phyloP scores from a whole-genome alignment of 164 flowering plant species.

The Dillenia turbinata region DNA sequence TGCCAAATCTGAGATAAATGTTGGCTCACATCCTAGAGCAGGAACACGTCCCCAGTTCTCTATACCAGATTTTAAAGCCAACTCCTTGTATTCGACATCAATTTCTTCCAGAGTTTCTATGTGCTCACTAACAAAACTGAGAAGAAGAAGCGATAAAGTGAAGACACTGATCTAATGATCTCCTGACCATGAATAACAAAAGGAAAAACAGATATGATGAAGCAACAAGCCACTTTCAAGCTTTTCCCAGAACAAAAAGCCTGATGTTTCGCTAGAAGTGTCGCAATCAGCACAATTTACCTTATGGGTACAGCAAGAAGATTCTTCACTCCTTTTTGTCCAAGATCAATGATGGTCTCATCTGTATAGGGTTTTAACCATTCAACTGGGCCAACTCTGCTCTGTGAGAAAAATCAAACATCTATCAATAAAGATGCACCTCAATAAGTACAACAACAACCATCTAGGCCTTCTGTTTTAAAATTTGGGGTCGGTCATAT shows the following conservation, averaged over 20 bases:
- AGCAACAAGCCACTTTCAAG: not conserved
- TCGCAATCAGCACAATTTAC: conserved; percentile 22
- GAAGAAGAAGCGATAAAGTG: conserved; percentile 6
- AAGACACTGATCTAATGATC: conserved; percentile 3
- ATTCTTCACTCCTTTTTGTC: conserved; percentile 76
- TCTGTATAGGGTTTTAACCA: conserved; percentile 99
- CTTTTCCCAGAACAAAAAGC: not conserved
- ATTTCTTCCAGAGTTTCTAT: conserved; percentile 98
- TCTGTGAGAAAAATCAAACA: conserved; percentile 42
- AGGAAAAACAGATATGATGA: not conserved
- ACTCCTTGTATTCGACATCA: conserved; percentile 94
- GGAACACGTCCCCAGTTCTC: conserved; percentile 97
- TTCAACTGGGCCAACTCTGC: conserved; percentile 98
- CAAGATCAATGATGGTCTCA: conserved; percentile 86
- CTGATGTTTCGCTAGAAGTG: not conserved
- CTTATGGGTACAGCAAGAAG: conserved; percentile 96
- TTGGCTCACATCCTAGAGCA: conserved; percentile 88
- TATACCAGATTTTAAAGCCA: conserved; percentile 91
- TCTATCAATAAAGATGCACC: not conserved
- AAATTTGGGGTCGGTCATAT: too few relatives aligned
- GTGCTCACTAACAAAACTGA: conserved; percentile 97
- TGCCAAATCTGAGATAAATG: conserved; percentile 91
- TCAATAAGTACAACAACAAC: too few relatives aligned
- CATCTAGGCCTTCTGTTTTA: too few relatives aligned
- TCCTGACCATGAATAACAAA: not conserved